Base-by-base conservation (phyloP, 2,329 filamentous ascomycete genomes). In the Talaromyces islandicus region DNA sequence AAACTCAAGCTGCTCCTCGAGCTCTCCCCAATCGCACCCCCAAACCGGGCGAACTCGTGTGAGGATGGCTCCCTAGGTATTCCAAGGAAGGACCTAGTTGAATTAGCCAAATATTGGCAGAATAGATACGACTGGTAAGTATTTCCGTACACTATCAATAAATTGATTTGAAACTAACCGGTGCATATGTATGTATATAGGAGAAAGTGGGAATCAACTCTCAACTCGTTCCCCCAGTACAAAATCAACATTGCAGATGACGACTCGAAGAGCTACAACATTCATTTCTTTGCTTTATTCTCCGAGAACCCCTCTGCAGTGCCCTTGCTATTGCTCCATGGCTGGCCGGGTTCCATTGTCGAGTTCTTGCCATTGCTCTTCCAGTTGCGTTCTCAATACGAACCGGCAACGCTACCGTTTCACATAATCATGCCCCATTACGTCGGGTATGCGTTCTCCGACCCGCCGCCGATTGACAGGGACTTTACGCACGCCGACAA, bases 211-310 rank as follows among this genome's bases (percentile, higher is more conserved):
- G 53, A 55, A 27, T 55, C 53, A 17, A 25, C 32, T 24, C 53
- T 55, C 30, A 55, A 38, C 53, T 55, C 53, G 19, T 55, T 55
- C 24, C 53, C 53, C 7, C 53, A 55, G 53, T 55, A 55, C 32
- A 55, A 55, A 25, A 55, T 54, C 19, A 25, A 30, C 7, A 41
- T 55, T 25, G 5, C 32, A 11, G 53, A 55, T 41, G 32, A 55
- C 32, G 53, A 55, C 17, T 38, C 53, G 53, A 41, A 25, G 10
- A 14, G 9, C 7, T 55, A 55, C 32, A 7, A 55, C 11, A 55
- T 55, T 19, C 53, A 55, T 24, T 55, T 55, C 21, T 55, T 55
- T 24, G 53, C 53, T 27, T 41, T 55, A 29, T 55, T 55, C 32
- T 55, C 53, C 7, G 24, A 32, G 5, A 55, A 41, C 12, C 30